Base-by-base conservation (phyloP, 2,329 filamentous ascomycete species). In the Byssochlamys sp. region DNA sequence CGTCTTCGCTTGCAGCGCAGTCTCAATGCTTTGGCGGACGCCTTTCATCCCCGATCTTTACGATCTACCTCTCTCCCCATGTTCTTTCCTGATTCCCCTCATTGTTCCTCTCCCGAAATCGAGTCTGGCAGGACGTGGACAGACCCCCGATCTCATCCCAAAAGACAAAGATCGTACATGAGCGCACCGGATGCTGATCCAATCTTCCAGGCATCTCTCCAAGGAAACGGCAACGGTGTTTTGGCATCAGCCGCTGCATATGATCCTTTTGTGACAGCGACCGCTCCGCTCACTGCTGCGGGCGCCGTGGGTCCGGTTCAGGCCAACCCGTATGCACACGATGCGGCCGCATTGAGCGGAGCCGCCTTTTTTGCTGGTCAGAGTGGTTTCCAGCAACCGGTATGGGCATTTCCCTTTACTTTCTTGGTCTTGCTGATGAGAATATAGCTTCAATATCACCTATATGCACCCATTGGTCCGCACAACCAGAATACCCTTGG, bases 391-490 rank as follows among this genome's bases (percentile, higher is more conserved):
- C 81, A 83, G 24, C 86, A 88, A 62, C 88, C 88, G 25, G 84
- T 86, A 72, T 68, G 79, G 67, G 10, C 1, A 9, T 57, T 57
- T 45, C 6, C 45, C 19, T 56, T 27, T n/a, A 33, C 28, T 24
- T 50, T 25, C 24, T 24, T 25, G 3, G 25, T 35, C 25, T 29
- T 55, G 39, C 48, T 56, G 57, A 45, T 14, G 19, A 19, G 24
- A 52, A 6, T 28, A n/a, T 60, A 87, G 84, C 82, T 91, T 4
- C 89, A 92, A 77, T 95, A 96, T 71, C 94, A 99, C 71, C 81
- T 96, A 11, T 99, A 99, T 72, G 89, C 90, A 31, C 91, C 91
- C 0, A 82, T 91, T 57, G 90, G 90, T 4, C 86, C 89, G n/a
- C 84, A 91, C 69, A 84, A 85, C 59, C 88, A 92, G 61, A 90